Evolutionary conservation across 2,329 filamentous ascomycete species (phyloP), one percentile per base, ranked within the genome.

Genomic region (Colletotrichum echinochloae): DNA sequence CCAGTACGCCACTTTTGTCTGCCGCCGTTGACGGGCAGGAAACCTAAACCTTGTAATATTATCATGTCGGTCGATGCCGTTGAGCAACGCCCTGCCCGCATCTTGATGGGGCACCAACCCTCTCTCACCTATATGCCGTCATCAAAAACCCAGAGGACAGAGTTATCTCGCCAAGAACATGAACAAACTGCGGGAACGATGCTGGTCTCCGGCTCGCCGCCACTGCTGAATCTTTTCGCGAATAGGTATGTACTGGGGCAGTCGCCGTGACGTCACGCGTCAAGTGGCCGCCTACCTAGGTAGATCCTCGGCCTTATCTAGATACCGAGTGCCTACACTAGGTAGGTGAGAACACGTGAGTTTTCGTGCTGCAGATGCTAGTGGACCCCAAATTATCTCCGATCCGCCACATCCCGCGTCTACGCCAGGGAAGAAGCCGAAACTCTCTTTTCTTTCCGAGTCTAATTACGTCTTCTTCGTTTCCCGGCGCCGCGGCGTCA

Each of bases 1-100:
- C 51, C 28, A 28, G 49, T 35, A 70, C 63, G 67, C 66, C 67
- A 70, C 49, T 49, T 8, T 12, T 56, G 37, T 33, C 66, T 39
- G 55, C 46, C 52, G 48, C 39, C 57, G 48, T 51, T 41, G 44
- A 33, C 30, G 48, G 37, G 20, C 41, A 44, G 60, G 26, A 33
- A 33, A 18, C 37, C 35, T 37, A 37, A 37, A 37, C 35, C 16
- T 39, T 39, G n/a, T n/a, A n/a, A n/a, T n/a, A n/a, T n/a, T n/a
- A n/a, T n/a, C n/a, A n/a, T n/a, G 9, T 33, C 26, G 18, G 28
- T 28, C 18, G 28, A 20, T 28, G 18, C 28, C 3, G 2, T 54
- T 3, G 12, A 30, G 26, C 44, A 18, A 18, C 20, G n/a, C 39
- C 26, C 16, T 46, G 23, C 41, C 41, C 18, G 41, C 33, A 23